These are phyloP conservation scores for Penicillium sp. DNA, from an alignment of 2,329 filamentous ascomycete species.

Conservation along the genomic window DNA sequence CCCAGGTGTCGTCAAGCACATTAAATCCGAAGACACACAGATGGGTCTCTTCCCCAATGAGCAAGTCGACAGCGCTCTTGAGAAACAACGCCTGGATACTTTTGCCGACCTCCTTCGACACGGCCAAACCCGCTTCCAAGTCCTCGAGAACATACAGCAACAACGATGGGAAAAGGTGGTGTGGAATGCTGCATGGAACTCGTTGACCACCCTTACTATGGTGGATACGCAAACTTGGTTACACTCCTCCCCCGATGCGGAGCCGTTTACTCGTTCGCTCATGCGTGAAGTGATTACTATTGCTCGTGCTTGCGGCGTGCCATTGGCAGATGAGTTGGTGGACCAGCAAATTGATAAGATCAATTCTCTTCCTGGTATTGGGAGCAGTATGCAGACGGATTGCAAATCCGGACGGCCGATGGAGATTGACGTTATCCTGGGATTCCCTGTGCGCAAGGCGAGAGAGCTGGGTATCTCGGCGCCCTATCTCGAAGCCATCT, in stretches of 20 bases:
- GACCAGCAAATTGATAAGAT: constrained; percentile 50
- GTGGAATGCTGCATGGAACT: constrained; percentile 53
- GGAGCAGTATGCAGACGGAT: constrained; percentile 56
- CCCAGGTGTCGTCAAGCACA: constrained; percentile 59
- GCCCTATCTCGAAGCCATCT: constrained; percentile 49
- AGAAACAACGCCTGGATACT: constrained; percentile 47
- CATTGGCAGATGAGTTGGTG: constrained; percentile 44
- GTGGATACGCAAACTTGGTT: constrained; percentile 53
- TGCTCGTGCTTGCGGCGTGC: constrained; percentile 47
- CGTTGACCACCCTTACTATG: constrained; percentile 51
- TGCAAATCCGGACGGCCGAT: constrained; percentile 49
- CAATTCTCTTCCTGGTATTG: constrained; percentile 47
- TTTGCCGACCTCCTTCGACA: constrained; percentile 51
- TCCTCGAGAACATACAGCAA: constrained; percentile 45
- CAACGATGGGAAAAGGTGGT: constrained; percentile 51
- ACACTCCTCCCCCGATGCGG: constrained; percentile 47
- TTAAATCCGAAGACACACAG: constrained; percentile 60
- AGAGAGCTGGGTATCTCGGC: constrained; percentile 48
- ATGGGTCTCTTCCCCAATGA: constrained; percentile 59
- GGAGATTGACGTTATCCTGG: constrained; percentile 57
- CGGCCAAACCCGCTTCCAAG: constrained; percentile 50
- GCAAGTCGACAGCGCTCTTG: constrained; percentile 32
- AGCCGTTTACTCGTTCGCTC: constrained; percentile 45
- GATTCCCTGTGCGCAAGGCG: constrained; percentile 49
- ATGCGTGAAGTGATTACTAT: constrained; percentile 55